Base-by-base conservation (phyloP, 495 filamentous ascomycete genomes). In the Trichoderma reesei region DNA sequence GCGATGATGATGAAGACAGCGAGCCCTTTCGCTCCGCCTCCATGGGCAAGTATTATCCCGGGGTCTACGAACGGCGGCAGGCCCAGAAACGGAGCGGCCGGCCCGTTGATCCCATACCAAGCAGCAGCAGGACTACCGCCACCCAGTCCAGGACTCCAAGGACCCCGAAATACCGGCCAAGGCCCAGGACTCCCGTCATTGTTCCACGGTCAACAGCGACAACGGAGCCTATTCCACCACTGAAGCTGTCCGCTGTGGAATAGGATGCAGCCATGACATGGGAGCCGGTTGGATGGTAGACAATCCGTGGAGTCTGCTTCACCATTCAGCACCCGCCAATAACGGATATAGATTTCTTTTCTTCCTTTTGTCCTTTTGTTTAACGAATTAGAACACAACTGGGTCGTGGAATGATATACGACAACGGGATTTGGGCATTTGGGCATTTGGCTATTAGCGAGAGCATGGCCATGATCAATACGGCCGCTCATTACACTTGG, bases 11-110 rank as follows among this genome's bases (percentile, higher is more conserved):
- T 46, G 42, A 46, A 46, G 42, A 20, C 34, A 31, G 59, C 14
- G 31, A 61, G 16, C 39, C 59, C 7, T 38, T 61, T 20, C 11
- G 33, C 34, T 9, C 31, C 1, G 31, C 33, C 33, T 79, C 80
- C 0, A 73, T 79, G 68, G 81, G 81, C n/a, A 83, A 82, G 65
- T 84, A 84, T 66, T 80, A 84, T 61, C 81, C 80, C 5, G 73
- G 78, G 16, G 82, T 82, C 69, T 83, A 79, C 70, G 75, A 79
- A 46, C 74, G 70, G 37, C 66, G 72, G 18, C 71, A 75, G 67
- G 63, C 67, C 69, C 64, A 73, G 71, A 64, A 64, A 65, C 13
- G 68, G 65, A 41, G 51, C 33, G 11, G 64, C 65, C 34, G 64
- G 64, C 14, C 34, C 42, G 51, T 18, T 31, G 5, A 31, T 4